Evolutionary conservation across 352 stramenopile genomes (phyloP), one percentile per base, ranked within the genome.

Genomic region (Pythium pyrilobum): DNA sequence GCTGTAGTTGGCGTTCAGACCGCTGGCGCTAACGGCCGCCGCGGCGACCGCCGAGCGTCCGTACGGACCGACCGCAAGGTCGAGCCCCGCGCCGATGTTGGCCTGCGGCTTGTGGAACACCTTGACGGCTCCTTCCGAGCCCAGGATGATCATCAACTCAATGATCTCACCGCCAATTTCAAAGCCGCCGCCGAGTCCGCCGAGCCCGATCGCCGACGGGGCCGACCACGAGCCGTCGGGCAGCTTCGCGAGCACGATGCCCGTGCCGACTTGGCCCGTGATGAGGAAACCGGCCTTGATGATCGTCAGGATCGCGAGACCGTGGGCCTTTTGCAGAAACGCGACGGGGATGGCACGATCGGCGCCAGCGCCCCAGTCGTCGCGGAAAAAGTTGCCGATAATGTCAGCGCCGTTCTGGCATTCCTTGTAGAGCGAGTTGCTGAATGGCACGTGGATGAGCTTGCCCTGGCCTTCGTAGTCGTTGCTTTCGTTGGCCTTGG

Each of bases 61-160:
- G 0, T 92, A 64, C 1, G 82, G 85, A 1, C 85, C 85, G 3
- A 93, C 67, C 0, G 84, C 80, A 37, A 95, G 60, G 25, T 95
- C 84, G 20, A 95, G 38, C 0, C 80, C 84, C 2, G 84, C 81
- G 32, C 84, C 84, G 10, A 95, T 72, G 3, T 77, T 90, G 21
- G 92, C 72, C 45, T 95, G 84, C 25, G 80, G 88, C 46, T 85
- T 85, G 56, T 91, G 92, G 64, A 95, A 95, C 34, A 76, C 89
- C 23, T 85, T 76, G 36, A 95, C 74, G 34, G 84, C 80, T 33
- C 56, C 71, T 4, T 53, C 59, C 0, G 85, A 94, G 66, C 82
- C 81, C 36, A 95, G 61, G 4, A 95, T 67, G 63, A 95, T 95
- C 77, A 95, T 89, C 42, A 93, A 95, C 40, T 95, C 83, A 56